Evolutionary conservation across 2,329 filamentous ascomycete species (phyloP).

Genomic region (Exophiala bonariae): DNA sequence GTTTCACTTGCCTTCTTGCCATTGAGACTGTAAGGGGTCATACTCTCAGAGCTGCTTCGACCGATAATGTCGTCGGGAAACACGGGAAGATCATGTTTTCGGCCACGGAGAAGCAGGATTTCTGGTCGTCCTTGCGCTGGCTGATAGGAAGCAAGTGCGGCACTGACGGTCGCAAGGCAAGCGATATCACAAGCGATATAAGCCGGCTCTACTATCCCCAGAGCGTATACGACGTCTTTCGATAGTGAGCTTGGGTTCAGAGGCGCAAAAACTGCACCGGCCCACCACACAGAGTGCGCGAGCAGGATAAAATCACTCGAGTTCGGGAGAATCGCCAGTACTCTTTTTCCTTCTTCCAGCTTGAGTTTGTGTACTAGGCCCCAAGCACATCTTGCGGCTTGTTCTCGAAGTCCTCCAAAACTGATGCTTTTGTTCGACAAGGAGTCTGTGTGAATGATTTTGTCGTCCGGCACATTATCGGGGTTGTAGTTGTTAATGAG

Average conservation of each 20-base stretch:
- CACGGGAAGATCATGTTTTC: background rate
- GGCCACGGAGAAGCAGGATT: no score
- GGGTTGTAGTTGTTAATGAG: slow-evolving; percentile 31
- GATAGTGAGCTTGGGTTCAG: slow-evolving; percentile 26
- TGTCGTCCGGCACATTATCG: slow-evolving; percentile 25
- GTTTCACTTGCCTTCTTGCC: slow-evolving; percentile 22
- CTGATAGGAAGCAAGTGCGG: no score
- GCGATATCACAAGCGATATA: slow-evolving; percentile 24
- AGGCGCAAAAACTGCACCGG: slow-evolving; percentile 28
- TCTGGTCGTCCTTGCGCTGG: no score
- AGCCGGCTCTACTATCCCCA: no score
- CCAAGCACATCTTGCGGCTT: slow-evolving; percentile 28
- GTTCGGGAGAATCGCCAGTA: slow-evolving; percentile 29
- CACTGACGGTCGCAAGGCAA: slow-evolving; percentile 22
- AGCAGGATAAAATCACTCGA: slow-evolving; percentile 31
- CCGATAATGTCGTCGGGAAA: background rate
- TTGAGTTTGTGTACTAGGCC: slow-evolving; percentile 25
- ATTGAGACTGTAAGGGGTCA: slow-evolving; percentile 26
- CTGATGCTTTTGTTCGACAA: slow-evolving; percentile 28
- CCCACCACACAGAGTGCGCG: slow-evolving; percentile 31
- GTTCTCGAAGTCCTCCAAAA: slow-evolving; percentile 29
- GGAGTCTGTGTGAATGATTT: slow-evolving; percentile 28
- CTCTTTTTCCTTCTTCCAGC: slow-evolving; percentile 21
- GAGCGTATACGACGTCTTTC: slow-evolving; percentile 28
- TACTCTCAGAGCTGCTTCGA: slow-evolving; percentile 6